phyloP scores from a whole-genome alignment of 2,329 filamentous ascomycete species.

The Phyllosticta ampelicida region DNA sequence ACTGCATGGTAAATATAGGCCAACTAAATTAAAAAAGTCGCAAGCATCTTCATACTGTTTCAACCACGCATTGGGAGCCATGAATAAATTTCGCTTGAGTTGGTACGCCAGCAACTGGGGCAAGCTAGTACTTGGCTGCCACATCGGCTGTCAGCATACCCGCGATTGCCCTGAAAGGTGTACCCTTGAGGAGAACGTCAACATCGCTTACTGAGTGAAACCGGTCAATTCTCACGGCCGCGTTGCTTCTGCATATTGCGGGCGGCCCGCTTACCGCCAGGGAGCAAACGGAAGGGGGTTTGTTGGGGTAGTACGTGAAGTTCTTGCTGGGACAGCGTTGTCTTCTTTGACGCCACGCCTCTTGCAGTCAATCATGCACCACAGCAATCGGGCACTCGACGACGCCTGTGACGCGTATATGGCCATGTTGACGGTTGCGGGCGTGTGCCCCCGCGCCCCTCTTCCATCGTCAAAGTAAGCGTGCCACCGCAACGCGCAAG shows the following conservation, averaged over 20 bases:
- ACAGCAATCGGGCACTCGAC: background rate
- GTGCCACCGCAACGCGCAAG: background rate
- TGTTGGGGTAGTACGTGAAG: background rate
- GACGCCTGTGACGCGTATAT: background rate
- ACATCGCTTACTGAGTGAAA: background rate
- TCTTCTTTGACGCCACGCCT: background rate
- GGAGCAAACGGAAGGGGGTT: background rate
- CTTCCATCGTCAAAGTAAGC: background rate
- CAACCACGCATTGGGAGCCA: too few species aligned
- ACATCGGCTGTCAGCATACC: background rate
- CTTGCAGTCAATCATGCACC: background rate
- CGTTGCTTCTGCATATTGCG: background rate
- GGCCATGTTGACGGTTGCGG: background rate
- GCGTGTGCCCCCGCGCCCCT: background rate
- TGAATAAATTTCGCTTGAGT: background rate
- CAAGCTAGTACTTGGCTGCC: background rate
- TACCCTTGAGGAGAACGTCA: background rate
- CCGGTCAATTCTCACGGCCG: background rate
- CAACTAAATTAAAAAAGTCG: background rate
- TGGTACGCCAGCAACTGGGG: background rate
- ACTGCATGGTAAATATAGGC: background rate
- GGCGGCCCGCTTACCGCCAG: background rate
- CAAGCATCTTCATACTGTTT: background rate
- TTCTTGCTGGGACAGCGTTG: background rate
- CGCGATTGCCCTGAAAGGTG: background rate